Base-by-base conservation (phyloP, 1,284 basidiomycete species). In the Ustilago trichophora region DNA sequence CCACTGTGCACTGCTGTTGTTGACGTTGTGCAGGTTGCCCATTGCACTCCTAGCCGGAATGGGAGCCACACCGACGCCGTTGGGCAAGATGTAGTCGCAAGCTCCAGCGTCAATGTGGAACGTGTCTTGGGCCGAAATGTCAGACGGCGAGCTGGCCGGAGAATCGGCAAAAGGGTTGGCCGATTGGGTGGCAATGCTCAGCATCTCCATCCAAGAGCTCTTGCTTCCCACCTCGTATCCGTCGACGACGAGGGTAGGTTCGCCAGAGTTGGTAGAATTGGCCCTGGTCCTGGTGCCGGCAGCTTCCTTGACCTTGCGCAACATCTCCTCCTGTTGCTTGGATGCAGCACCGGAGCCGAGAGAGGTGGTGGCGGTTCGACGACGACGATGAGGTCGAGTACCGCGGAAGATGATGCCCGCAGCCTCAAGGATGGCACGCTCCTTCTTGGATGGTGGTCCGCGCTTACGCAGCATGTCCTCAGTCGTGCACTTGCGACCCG, bases 381-480 rank as follows among this genome's bases (percentile, higher is more conserved):
- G 50, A n/a, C 66, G 42, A 19, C 59, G 47, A 25, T 69, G 66
- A 2, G 66, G 66, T n/a, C 66, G 27, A 8, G 66, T 69, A 3
- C 66, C 66, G 4, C 66, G 54, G 48, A 69, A 69, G 55, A 69
- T 63, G 48, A 69, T 69, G 22, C 66, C 59, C 7, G 66, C 66
- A 25, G 66, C 66, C 24, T 69, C 66, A 13, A 69, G 51, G 24
- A 69, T 56, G 21, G 66, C 66, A 7, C 59, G 46, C 45, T 69
- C 66, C 53, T 64, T 63, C 46, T 73, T 73, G 35, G 54, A 59
- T 1, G 66, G 71, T 6, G 71, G 71, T 7, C 71, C 71, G 10
- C 71, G 53, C 51, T 73, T 73, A 4, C 71, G 42, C 13, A 73
- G 55, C 55, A 69, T 64, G 31, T 73, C 71, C 22, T 69, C 60